Conservation (phyloP, 2,329 filamentous ascomycete genomes). For the Aspergillus ochraceus region DNA sequence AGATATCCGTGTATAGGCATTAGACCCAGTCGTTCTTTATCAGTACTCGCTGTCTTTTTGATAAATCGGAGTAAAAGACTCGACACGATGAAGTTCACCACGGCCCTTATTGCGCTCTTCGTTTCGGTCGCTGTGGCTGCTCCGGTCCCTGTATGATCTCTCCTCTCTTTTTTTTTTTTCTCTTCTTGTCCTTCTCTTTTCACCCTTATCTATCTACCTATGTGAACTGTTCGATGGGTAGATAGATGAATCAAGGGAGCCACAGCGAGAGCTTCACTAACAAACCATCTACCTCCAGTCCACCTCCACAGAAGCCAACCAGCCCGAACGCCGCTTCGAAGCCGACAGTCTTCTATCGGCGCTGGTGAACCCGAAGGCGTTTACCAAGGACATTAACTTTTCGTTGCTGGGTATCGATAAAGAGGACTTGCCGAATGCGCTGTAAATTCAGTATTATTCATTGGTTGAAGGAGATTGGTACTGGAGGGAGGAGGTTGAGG, state of each 20-base stretch:
- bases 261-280: neutral
- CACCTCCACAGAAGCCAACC: neutral
- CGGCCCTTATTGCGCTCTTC: neutral
- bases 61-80: neutral
- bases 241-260: neutral
- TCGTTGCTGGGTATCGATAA: neutral
- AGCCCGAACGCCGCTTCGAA: neutral
- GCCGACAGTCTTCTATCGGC: neutral
- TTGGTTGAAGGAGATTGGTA: too few relatives aligned
- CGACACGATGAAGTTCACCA: neutral
- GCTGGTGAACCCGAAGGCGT: neutral
- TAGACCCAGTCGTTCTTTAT: too few relatives aligned
- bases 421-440: neutral
- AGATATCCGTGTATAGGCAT: neutral
- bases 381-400: neutral
- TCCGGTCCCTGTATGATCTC: neutral
- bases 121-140: neutral
- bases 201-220: too few relatives aligned
- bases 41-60: neutral
- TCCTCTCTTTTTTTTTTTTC: too few relatives aligned
- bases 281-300: neutral
- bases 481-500: too few relatives aligned
- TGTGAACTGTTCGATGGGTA: neutral
- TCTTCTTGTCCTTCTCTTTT: neutral
- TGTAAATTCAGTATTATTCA: too few relatives aligned